A percentile compares a stretch with the other conserved stretches of the same genome.
phyloP scores from a whole-genome alignment of 1,284 basidiomycete species.

The Trichosporon sp. region DNA sequence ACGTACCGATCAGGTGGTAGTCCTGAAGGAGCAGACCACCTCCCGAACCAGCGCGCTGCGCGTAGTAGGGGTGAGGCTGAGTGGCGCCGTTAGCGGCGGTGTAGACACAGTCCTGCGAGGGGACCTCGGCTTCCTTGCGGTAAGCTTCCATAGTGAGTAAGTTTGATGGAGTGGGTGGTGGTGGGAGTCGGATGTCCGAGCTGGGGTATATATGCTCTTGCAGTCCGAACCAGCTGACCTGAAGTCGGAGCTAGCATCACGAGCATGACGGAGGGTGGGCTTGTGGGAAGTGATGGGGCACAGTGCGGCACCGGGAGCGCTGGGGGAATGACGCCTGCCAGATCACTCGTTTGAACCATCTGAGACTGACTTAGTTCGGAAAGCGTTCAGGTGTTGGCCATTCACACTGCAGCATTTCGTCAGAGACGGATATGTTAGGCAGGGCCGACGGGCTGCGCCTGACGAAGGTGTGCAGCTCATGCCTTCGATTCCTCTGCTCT shows the following conservation, averaged over 20 bases:
- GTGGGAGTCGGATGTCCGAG: background rate
- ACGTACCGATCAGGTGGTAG: constrained; percentile 23
- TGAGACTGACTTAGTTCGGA: background rate
- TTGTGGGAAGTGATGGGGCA: background rate
- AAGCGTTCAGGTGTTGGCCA: background rate
- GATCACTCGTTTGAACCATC: background rate
- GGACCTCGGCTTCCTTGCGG: background rate
- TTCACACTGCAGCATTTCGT: background rate
- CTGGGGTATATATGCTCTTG: background rate
- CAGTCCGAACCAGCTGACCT: background rate
- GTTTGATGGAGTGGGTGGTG: background rate
- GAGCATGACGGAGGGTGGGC: background rate
- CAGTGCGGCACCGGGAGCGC: background rate
- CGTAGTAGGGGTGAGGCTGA: constrained; percentile 58
- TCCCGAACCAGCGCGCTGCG: constrained; percentile 65
- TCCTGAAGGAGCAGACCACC: constrained; percentile 86
- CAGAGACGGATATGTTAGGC: background rate
- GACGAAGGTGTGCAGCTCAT: background rate
- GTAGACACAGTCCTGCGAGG: constrained; percentile 51
- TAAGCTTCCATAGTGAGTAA: background rate
- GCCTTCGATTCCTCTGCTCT: background rate
- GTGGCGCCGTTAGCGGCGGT: constrained; percentile 77
- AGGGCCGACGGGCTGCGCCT: background rate
- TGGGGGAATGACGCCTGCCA: background rate
- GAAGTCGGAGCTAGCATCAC: background rate